Base-by-base conservation (phyloP, 352 stramenopile genomes). In the Phytophthora foliorum region DNA sequence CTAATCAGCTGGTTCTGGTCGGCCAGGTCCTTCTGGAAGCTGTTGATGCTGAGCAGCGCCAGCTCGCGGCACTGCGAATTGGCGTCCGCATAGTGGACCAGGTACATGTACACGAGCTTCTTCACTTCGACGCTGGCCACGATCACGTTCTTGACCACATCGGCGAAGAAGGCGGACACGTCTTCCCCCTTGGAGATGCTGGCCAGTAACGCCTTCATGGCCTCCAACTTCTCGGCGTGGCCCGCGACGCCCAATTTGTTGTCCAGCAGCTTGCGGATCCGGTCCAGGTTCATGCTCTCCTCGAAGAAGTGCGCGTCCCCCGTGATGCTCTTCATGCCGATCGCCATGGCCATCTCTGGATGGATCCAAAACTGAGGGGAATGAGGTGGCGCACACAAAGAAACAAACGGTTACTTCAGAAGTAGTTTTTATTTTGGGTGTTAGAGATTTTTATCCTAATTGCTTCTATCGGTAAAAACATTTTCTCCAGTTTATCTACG, bases 71-170 rank as follows among this genome's bases (percentile, higher is more conserved):
- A 99, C 57, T 96, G 92, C 25, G 89, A 82, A 73, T 99, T 97
- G 52, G 86, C 83, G 81, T 99, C 97, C 5, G 96, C 95, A 77
- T 99, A 99, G 78, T 99, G 97, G n/a, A 99, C 96, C 14, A 99
- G 84, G 78, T 99, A 99, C 82, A 99, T 99, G 82, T 99, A 99
- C 22, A 99, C 97, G 82, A 99, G 98, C 80, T 99, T 99, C 67
- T 99, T 99, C n/a, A 99, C 94, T 75, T 99, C 97, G 29, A 99
- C 89, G 46, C 84, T 98, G 24, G 91, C 93, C 27, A 97, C 90
- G 62, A 97, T 93, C 16, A 97, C 89, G 75, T 99, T 99, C 73
- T 96, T 95, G 49, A 99, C 97, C 21, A 99, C 97, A 66, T 99
- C 95, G 3, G 96, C 91, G 77, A 99, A 99, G 87, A 99, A 99